Evolutionary conservation across 495 filamentous ascomycete species (phyloP).

Genomic region (Clohesyomyces aquaticus): DNA sequence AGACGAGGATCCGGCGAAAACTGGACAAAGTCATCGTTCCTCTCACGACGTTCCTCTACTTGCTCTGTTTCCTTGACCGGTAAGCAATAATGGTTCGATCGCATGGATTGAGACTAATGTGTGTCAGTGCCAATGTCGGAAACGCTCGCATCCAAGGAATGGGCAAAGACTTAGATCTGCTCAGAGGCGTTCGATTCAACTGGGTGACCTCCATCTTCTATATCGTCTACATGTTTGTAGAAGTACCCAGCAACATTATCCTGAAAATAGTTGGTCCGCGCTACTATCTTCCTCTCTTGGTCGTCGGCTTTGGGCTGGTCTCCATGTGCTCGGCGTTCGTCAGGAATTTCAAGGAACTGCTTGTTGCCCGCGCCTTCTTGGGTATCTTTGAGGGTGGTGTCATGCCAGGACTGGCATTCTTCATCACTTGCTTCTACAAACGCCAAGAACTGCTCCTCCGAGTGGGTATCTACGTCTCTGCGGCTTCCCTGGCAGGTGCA

Average conservation of each 20-base stretch:
- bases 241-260: conserved; percentile 39
- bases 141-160: conserved; percentile 68
- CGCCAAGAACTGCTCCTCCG: conserved; percentile 35
- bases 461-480: conserved; percentile 40
- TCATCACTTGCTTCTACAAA: conserved; percentile 40
- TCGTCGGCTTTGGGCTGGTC: conserved; percentile 55
- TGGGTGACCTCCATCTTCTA: conserved; percentile 53
- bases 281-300: conserved; percentile 47
- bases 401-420: conserved; percentile 40
- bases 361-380: conserved; percentile 46
- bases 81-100: conserved; percentile 23
- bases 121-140: conserved; percentile 30
- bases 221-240: conserved; percentile 39
- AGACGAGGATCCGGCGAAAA: conserved; percentile 54
- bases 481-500: conserved; percentile 67
- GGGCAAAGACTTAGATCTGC: conserved; percentile 56
- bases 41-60: conserved; percentile 58
- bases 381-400: conserved; percentile 45
- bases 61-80: conserved; percentile 65
- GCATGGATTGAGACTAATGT: background rate
- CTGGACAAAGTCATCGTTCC: conserved; percentile 59
- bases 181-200: conserved; percentile 59
- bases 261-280: conserved; percentile 34
- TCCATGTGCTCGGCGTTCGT: conserved; percentile 54
- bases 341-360: conserved; percentile 47